Evolutionary conservation across 306 rosid genomes (phyloP).

Genomic region (Sicyos edulis): DNA sequence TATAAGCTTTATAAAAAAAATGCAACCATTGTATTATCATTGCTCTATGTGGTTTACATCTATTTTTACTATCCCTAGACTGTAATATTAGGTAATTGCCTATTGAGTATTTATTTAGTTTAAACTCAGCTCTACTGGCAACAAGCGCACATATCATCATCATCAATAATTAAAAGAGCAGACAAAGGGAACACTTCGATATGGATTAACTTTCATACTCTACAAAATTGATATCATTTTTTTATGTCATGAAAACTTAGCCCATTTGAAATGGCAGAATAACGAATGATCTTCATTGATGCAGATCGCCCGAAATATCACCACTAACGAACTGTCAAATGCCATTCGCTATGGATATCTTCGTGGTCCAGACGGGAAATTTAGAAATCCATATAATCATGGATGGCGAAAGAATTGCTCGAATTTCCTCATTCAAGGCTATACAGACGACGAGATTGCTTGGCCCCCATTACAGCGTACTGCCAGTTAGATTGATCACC

Average conservation of each 20-base stretch:
- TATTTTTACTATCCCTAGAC: neutral
- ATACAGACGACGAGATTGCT: slow-evolving; percentile 52
- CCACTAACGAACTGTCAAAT: too few species aligned
- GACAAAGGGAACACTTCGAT: neutral
- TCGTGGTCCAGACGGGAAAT: slow-evolving; percentile 72
- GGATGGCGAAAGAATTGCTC: slow-evolving; percentile 76
- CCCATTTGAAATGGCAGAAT: neutral
- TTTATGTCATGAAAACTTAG: neutral
- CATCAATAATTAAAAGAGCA: neutral
- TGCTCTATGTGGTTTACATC: neutral
- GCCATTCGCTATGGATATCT: slow-evolving; percentile 63
- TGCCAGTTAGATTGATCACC: neutral
- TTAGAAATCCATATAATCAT: slow-evolving; percentile 73
- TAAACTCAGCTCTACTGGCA: neutral
- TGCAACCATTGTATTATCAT: neutral
- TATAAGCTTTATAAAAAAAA: neutral
- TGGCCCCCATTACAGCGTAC: slow-evolving; percentile 60
- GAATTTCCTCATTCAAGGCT: slow-evolving; percentile 63
- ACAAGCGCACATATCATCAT: neutral
- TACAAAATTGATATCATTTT: neutral
- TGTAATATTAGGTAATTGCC: neutral
- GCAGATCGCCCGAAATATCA: too few species aligned
- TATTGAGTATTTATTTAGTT: neutral
- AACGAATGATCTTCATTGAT: too few species aligned
- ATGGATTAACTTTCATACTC: neutral